Base-by-base conservation (phyloP, 2,329 filamentous ascomycete species). In the Ophioceras dolichostomum region DNA sequence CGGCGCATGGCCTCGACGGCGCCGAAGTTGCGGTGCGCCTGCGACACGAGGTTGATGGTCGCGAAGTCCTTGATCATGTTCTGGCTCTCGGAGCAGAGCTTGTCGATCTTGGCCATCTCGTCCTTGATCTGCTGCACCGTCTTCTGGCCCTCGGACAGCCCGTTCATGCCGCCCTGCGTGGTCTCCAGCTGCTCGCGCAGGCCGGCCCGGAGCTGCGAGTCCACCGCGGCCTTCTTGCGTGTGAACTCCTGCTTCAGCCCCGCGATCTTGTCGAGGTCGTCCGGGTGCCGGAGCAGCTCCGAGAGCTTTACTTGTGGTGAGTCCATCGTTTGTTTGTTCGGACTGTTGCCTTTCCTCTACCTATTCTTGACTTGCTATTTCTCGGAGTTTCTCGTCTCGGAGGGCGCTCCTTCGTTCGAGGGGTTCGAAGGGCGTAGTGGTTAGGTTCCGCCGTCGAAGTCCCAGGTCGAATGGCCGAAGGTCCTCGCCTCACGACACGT, bases 101-200 rank as follows among this genome's bases (percentile, higher is more conserved):
- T 87, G 65, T 98, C 91, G 52, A 98, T 96, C 62, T 89, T 93
- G 69, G 93, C 87, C 76, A 98, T 91, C 65, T 98, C 91, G 47
- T 96, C 89, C 60, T 94, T 94, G 62, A 95, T 95, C 50, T 83
- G 76, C 54, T 85, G 82, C 26, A 98, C 84, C 43, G 85, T 85
- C 58, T 88, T 83, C 60, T 96, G 88, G 39, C 88, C 88, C 54
- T 95, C 87, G 32, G 76, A 77, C 46, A 98, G 79, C 44, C 83
- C 83, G 46, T 67, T 81, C 79, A 98, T 94, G 57, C 91, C 91
- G 47, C 83, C 75, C 63, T 96, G 89, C 10, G 91, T 95, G 38
- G 88, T 83, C 62, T 94, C 85, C 40, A 98, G 74, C 68, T 98
- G 91, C 53, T 94, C 87, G 49, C 84, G 79, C 46, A 96, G 72